Base-by-base conservation (phyloP, 257 asterid genomes). In the Solanum bulbocastanum region DNA sequence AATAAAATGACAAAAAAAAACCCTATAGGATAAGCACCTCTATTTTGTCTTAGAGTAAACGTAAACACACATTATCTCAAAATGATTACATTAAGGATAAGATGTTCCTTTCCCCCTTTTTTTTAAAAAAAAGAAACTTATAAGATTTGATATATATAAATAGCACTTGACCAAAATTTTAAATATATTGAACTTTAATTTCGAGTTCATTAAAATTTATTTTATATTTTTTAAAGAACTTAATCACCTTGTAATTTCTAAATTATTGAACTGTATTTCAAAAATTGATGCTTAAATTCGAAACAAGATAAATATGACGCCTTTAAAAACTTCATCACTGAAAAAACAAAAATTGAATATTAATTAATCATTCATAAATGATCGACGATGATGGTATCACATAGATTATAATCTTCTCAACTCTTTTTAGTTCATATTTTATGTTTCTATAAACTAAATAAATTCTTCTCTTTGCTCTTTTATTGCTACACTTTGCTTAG, bases 321-420 rank as follows among this genome's bases (percentile, higher is more conserved):
- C 12, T 58, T 58, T 0, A 58, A 7, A 18, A 56, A 6, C 7
- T 1, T 58, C 2, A 58, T 58, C 2, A 20, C 18, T 56, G 22
- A 1, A 58, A 20, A 58, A 58, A n/a, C n/a, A 0, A 42, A 42
- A 42, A 2, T 2, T 39, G 49, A 1, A 42, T 42, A 58, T 58
- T 58, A 58, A 58, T 58, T 0, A 58, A 20, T 20, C 5, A 58
- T 58, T 58, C 5, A 20, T 58, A 58, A 58, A 22, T 22, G 13
- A 58, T 58, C 66, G 2, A 58, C 0, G 0, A 58, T 7, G 5
- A 58, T 22, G 25, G 0, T 8, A 8, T 58, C 10, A 0, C 2
- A 0, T 56, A 56, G 2, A 56, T 62, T 4, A 0, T 10, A 23
- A 23, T 23, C 14, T 62, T 62, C 32, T 56, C 30, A 60, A 60